Evolutionary conservation across 2,329 filamentous ascomycete species (phyloP).

Genomic region (Exophiala xenobiotica): DNA sequence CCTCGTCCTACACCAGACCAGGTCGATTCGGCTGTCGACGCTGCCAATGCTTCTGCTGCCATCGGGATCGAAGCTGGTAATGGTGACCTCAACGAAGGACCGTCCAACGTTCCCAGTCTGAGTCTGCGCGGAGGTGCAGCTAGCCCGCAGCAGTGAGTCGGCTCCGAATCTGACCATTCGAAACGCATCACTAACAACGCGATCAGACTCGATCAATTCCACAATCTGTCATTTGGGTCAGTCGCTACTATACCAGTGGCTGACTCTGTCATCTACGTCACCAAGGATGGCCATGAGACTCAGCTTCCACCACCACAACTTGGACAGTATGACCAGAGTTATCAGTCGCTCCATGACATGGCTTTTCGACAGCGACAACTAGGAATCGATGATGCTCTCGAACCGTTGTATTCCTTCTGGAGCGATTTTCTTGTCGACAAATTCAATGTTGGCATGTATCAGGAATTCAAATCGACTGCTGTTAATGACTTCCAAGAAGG

Average conservation of each 20-base stretch:
- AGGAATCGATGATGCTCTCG: constrained; percentile 41
- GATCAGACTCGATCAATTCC: constrained; percentile 22
- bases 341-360: constrained; percentile 27
- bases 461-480: constrained; percentile 68
- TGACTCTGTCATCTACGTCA: constrained; percentile 24
- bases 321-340: constrained; percentile 36
- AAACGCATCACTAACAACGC: constrained; percentile 10
- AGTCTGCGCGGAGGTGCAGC: constrained; percentile 27
- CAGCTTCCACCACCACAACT: constrained; percentile 27
- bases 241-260: constrained; percentile 8
- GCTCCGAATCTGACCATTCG: background rate
- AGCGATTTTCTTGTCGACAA: constrained; percentile 69
- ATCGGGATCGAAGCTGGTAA: constrained; percentile 8
- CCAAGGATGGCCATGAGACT: constrained; percentile 28
- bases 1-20: constrained; percentile 14
- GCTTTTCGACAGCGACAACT: constrained; percentile 37
- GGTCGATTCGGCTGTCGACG: constrained; percentile 7
- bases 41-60: constrained; percentile 4
- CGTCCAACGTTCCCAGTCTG: constrained; percentile 19
- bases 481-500: constrained; percentile 60
- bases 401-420: constrained; percentile 69
- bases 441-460: constrained; percentile 74
- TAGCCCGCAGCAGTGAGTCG: constrained; percentile 29
- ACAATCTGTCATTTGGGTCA: constrained; percentile 22
- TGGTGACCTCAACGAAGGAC: constrained; percentile 3